Conservation (phyloP, 495 filamentous ascomycete species). For the Polyplosphaeria fusca region DNA sequence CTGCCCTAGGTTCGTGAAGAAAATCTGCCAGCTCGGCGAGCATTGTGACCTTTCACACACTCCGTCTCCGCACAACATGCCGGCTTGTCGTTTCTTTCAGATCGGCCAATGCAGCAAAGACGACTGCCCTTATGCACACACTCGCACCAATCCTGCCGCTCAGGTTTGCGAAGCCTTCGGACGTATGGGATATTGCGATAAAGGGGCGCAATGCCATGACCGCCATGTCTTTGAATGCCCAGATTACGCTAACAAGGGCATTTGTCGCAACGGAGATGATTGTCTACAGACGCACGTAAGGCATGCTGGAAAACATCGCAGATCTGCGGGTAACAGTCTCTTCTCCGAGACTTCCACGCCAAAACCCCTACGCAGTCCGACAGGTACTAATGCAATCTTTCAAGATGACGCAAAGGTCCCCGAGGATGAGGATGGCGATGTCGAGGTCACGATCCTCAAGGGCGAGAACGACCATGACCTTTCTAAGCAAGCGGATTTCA, state of each 20-base stretch:
- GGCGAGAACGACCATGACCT: no score
- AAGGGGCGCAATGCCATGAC: conserved; percentile 72
- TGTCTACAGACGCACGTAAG: conserved; percentile 87
- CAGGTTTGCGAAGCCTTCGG: conserved; percentile 84
- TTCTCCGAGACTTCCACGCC: background rate
- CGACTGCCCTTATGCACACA: conserved; percentile 85
- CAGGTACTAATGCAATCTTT: no score
- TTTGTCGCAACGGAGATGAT: conserved; percentile 72
- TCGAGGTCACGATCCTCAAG: no score
- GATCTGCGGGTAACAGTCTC: conserved; percentile 46
- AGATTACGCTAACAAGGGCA: conserved; percentile 86
- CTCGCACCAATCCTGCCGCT: conserved; percentile 74
- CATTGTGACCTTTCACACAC: conserved; percentile 94
- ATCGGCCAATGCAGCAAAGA: conserved; percentile 86
- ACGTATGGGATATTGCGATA: conserved; percentile 83
- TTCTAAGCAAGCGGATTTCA: no score
- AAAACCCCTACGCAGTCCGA: no score
- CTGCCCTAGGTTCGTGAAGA: conserved; percentile 80
- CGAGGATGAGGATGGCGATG: no score
- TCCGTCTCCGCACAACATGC: conserved; percentile 76
- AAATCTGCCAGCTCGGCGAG: conserved; percentile 72
- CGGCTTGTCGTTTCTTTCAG: conserved; percentile 85
- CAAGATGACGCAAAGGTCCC: no score
- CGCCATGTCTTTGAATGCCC: conserved; percentile 90
- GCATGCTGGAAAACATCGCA: conserved; percentile 71